phyloP scores from a whole-genome alignment of 1,284 basidiomycete species.

The Puccinia brachypodii region DNA sequence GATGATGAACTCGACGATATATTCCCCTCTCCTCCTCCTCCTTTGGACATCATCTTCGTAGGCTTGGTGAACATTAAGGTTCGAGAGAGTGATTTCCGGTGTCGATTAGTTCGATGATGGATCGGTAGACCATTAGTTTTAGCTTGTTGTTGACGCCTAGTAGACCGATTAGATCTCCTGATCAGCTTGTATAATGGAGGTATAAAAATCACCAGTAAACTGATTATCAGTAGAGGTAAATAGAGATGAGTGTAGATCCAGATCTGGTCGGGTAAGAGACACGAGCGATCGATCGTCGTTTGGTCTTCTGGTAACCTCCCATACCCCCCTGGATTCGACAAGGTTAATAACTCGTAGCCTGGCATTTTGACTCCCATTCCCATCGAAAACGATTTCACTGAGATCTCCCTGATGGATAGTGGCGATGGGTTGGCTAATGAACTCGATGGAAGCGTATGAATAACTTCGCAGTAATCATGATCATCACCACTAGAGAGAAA shows the following conservation, averaged over 20 bases:
- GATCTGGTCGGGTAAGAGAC: conserved; percentile 69
- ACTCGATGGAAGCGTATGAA: conserved; percentile 59
- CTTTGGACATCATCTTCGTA: no score
- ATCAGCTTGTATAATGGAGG: not conserved
- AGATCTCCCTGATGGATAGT: conserved; percentile 66
- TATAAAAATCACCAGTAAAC: conserved; percentile 57
- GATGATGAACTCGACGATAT: conserved; percentile 17
- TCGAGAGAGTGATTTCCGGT: conserved; percentile 38
- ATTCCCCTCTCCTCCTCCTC: no score
- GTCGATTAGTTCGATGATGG: conserved; percentile 19
- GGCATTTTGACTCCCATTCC: conserved; percentile 72
- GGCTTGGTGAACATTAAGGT: conserved; percentile 33
- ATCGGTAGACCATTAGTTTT: conserved; percentile 47
- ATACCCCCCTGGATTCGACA: conserved; percentile 60
- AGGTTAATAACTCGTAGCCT: conserved; percentile 79
- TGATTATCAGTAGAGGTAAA: conserved; percentile 62
- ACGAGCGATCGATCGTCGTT: conserved; percentile 63
- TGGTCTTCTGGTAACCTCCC: conserved; percentile 56
- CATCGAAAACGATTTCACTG: conserved; percentile 79
- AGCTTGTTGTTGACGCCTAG: conserved; percentile 11
- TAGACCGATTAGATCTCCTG: not conserved
- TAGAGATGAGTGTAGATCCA: conserved; percentile 67
- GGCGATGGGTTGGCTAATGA: conserved; percentile 40
- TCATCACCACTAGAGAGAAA: conserved; percentile 70
- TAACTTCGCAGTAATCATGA: conserved; percentile 80